phyloP scores from a whole-genome alignment of 1,139 yeast species.

The Tardiomyces blankii region DNA sequence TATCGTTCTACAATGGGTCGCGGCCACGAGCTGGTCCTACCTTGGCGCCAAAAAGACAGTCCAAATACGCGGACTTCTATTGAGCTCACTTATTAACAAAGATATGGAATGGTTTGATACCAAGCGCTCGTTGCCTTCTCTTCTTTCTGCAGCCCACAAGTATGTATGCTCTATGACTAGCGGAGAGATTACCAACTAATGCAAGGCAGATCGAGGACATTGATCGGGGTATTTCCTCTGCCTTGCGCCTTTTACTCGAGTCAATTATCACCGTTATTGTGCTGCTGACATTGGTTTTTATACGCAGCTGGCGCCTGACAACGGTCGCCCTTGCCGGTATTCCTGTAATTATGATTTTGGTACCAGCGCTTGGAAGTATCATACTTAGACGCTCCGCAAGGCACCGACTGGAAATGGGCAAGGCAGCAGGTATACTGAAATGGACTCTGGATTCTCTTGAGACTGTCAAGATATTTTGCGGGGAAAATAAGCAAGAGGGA shows the following conservation, averaged over 20 bases:
- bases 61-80: constrained; percentile 40
- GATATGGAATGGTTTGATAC: constrained; percentile 41
- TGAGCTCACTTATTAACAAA: constrained; percentile 20
- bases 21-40: constrained; percentile 51
- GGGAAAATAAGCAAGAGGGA: constrained; percentile 40
- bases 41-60: constrained; percentile 64
- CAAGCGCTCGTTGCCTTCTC: constrained; percentile 6
- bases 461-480: constrained; percentile 52
- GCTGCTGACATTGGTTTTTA: constrained; percentile 55
- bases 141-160: constrained; percentile 7
- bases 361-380: constrained; percentile 40
- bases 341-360: constrained; percentile 50
- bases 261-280: constrained; percentile 28
- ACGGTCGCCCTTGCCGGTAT: constrained; percentile 58
- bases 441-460: constrained; percentile 58
- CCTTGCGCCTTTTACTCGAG: constrained; percentile 4
- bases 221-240: constrained; percentile 11
- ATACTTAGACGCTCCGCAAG: constrained; percentile 39
- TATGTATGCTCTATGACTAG: constrained; percentile 12
- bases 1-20: constrained; percentile 41
- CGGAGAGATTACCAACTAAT: too few species aligned
- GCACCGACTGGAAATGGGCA: constrained; percentile 48
- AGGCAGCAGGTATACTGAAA: constrained; percentile 50
- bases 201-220: constrained; percentile 5
- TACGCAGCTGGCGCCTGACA: constrained; percentile 77